Evolutionary conservation across 495 filamentous ascomycete species (phyloP).

Genomic region (Clavariopsis aquatica): DNA sequence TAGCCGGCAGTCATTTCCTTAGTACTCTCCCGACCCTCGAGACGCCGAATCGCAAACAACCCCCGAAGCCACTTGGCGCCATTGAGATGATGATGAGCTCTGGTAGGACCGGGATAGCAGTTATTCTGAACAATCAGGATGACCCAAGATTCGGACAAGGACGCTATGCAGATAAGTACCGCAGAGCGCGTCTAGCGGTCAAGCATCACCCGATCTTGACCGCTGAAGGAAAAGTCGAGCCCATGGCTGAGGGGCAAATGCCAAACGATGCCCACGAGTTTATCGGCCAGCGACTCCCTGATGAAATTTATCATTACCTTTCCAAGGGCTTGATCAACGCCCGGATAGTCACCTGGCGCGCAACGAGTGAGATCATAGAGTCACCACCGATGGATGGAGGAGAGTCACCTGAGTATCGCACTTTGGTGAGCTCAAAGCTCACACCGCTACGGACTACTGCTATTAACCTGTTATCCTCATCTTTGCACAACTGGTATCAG

Average conservation of each 20-base stretch:
- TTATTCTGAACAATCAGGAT: conserved; percentile 70
- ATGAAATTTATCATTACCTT: conserved; percentile 91
- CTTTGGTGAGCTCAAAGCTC: conserved; percentile 70
- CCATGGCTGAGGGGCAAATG: conserved; percentile 65
- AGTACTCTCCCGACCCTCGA: conserved; percentile 74
- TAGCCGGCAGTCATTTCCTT: conserved; percentile 80
- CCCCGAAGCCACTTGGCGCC: conserved; percentile 62
- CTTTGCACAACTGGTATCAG: conserved; percentile 77
- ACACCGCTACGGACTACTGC: conserved; percentile 72
- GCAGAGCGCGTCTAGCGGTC: conserved; percentile 76
- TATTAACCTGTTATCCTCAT: conserved; percentile 71
- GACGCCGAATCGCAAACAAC: conserved; percentile 49
- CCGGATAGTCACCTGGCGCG: conserved; percentile 77
- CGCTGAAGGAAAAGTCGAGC: conserved; percentile 70
- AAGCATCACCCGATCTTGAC: conserved; percentile 84
- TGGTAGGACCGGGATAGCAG: conserved; percentile 60
- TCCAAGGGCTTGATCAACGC: conserved; percentile 78
- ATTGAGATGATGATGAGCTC: conserved; percentile 68
- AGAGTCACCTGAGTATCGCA: conserved; percentile 75
- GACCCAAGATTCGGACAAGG: conserved; percentile 67
- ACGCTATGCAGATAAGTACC: conserved; percentile 80
- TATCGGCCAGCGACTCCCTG: conserved; percentile 82
- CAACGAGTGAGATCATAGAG: conserved; percentile 72
- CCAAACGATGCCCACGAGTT: conserved; percentile 85
- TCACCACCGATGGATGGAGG: conserved; percentile 79